These are phyloP conservation scores for Wickerhamomyces tratensis DNA, from an alignment of 805 yeast genomes.

Conservation along the genomic window DNA sequence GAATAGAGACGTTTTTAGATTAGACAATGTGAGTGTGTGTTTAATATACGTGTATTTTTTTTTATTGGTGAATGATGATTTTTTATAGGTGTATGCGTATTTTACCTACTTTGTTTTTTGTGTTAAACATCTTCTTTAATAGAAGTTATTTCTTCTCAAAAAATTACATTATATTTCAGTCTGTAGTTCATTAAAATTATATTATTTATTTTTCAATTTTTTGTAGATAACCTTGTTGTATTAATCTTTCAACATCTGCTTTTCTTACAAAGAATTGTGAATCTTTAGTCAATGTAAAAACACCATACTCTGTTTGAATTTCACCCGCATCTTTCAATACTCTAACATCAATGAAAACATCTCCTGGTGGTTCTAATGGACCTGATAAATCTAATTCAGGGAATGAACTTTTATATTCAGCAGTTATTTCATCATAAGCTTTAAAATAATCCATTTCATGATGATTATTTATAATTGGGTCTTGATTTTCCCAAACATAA, in stretches of 20 bases:
- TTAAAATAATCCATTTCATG: constrained; percentile 73
- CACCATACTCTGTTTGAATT: constrained; percentile 95
- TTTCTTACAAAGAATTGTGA: constrained; percentile 92
- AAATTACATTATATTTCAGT: too few relatives aligned
- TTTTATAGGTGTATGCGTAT: too few relatives aligned
- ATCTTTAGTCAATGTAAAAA: constrained; percentile 84
- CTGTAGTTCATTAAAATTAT: too few relatives aligned
- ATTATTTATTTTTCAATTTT: constrained; percentile 12
- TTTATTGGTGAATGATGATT: too few relatives aligned
- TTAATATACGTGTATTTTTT: too few relatives aligned
- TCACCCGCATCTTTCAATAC: constrained; percentile 94
- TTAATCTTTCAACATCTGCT: constrained; percentile 86
- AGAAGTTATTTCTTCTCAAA: too few relatives aligned
- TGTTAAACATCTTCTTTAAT: too few relatives aligned
- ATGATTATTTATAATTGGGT: constrained; percentile 51
- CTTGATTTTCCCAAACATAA: constrained; percentile 63
- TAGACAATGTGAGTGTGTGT: too few relatives aligned
- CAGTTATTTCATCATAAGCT: constrained; percentile 58
- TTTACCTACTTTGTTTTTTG: too few relatives aligned
- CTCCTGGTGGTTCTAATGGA: constrained; percentile 81
- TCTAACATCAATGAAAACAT: constrained; percentile 88
- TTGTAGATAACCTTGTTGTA: constrained; percentile 89
- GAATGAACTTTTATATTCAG: constrained; percentile 69
- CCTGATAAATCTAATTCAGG: constrained; percentile 85
- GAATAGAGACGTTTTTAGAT: too few relatives aligned